Conservation (phyloP, 2,329 filamentous ascomycete species). For the Thielaviopsis euricoi region DNA sequence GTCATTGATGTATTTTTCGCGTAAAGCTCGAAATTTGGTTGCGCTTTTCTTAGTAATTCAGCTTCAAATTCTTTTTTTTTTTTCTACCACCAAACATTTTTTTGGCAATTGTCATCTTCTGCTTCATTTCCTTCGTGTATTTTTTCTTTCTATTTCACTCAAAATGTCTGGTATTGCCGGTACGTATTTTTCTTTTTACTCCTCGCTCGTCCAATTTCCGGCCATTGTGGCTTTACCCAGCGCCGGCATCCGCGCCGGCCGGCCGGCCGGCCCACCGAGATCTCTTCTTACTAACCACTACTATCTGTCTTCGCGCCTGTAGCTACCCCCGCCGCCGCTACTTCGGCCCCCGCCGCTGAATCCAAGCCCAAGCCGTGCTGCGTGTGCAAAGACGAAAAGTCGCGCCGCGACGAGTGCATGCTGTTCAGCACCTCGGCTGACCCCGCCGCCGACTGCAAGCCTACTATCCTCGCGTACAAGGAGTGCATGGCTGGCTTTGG, state of each 20-base stretch:
- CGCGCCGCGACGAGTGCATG: slow-evolving; percentile 93
- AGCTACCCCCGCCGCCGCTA: neutral
- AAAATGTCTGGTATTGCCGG: neutral
- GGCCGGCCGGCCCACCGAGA: too few relatives aligned
- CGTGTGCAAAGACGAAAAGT: slow-evolving; percentile 92
- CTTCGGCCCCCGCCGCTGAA: too few relatives aligned
- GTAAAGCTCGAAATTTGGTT: neutral
- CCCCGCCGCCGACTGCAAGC: slow-evolving; percentile 68
- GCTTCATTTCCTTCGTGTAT: neutral
- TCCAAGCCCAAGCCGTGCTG: slow-evolving; percentile 60
- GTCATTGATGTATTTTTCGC: neutral
- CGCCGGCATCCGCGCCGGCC: too few relatives aligned
- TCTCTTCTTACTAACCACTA: too few relatives aligned
- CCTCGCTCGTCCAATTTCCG: neutral
- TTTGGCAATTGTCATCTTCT: neutral
- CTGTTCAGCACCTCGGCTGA: slow-evolving; percentile 79
- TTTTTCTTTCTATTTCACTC: neutral
- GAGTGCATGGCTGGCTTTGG: slow-evolving; percentile 87
- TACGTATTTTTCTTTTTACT: neutral
- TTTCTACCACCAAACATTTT: too few relatives aligned
- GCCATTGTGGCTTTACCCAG: too few relatives aligned
- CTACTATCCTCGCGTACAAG: slow-evolving; percentile 71
- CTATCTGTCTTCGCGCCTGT: too few relatives aligned
- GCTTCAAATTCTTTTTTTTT: too few relatives aligned
- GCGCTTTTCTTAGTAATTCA: too few relatives aligned